A percentile compares a stretch with the other conserved stretches of the same genome.
Evolutionary conservation across 805 yeast genomes (phyloP).

Genomic region (Metschnikowia borealis): DNA sequence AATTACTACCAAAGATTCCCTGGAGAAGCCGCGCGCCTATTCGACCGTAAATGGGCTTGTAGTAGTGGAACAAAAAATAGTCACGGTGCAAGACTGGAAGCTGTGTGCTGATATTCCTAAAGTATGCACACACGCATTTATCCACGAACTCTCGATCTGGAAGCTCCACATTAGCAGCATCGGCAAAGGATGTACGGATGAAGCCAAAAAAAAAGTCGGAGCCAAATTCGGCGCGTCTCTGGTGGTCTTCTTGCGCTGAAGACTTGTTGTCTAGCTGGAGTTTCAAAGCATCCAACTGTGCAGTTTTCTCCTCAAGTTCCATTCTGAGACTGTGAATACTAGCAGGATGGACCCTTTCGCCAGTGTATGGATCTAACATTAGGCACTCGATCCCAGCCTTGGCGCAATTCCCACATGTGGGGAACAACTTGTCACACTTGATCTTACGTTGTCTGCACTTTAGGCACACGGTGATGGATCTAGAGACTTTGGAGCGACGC

Average conservation of each 20-base stretch:
- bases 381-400: slow-evolving; percentile 14
- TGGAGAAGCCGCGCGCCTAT: slow-evolving; percentile 1
- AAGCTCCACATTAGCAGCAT: slow-evolving; percentile 3
- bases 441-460: slow-evolving; percentile 14
- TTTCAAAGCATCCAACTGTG: slow-evolving; percentile 7
- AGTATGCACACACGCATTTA: slow-evolving; percentile 8
- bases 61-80: slow-evolving; percentile 12
- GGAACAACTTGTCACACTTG: slow-evolving; percentile 16
- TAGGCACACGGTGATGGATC: slow-evolving; percentile 16
- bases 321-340: slow-evolving; percentile 11
- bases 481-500: background rate
- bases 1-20: slow-evolving; percentile 2
- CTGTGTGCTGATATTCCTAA: slow-evolving; percentile 12
- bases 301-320: slow-evolving; percentile 7
- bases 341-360: slow-evolving; percentile 13
- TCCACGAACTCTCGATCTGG: slow-evolving; percentile 11
- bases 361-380: slow-evolving; percentile 13
- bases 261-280: slow-evolving; percentile 1
- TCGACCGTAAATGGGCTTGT: slow-evolving; percentile 14
- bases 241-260: background rate
- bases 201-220: background rate
- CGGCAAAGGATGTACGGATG: background rate
- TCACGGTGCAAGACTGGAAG: slow-evolving; percentile 17
- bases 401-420: slow-evolving; percentile 16
- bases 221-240: background rate